These are phyloP conservation scores for Eragrostis tef DNA, from an alignment of 202 grass and related monocot genomes.

Conservation along the genomic window DNA sequence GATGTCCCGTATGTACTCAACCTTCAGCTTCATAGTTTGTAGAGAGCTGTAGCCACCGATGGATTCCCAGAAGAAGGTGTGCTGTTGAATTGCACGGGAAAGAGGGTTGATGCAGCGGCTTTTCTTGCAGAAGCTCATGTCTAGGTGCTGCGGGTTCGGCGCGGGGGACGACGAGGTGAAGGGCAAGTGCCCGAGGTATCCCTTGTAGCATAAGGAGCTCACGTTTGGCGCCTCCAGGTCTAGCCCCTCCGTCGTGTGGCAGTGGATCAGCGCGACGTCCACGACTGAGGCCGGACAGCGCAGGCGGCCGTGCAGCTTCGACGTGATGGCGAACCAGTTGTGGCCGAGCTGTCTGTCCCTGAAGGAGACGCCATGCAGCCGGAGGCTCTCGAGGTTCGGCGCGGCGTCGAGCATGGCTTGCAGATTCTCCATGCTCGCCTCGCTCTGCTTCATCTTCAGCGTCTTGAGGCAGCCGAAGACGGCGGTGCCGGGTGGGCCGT, in stretches of 20 bases:
- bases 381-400: neutral
- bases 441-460: neutral
- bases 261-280: neutral
- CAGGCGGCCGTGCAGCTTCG: neutral
- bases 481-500: neutral
- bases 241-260: neutral
- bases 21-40: neutral
- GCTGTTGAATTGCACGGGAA: neutral
- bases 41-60: neutral
- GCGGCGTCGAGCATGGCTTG: constrained; percentile 7
- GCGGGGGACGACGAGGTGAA: neutral
- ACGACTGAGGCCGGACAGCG: neutral
- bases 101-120: neutral
- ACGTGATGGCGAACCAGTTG: neutral
- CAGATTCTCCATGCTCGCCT: neutral
- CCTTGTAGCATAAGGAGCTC: neutral
- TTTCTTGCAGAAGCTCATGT: neutral
- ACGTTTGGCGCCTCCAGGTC: neutral
- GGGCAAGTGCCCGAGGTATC: constrained; percentile 4
- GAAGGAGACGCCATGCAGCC: neutral
- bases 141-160: neutral
- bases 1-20: neutral
- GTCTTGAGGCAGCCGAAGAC: neutral
- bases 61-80: neutral
- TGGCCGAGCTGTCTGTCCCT: neutral